Evolutionary conservation across 2,329 filamentous ascomycete genomes (phyloP).

Genomic region (Dissoconium aciculare): DNA sequence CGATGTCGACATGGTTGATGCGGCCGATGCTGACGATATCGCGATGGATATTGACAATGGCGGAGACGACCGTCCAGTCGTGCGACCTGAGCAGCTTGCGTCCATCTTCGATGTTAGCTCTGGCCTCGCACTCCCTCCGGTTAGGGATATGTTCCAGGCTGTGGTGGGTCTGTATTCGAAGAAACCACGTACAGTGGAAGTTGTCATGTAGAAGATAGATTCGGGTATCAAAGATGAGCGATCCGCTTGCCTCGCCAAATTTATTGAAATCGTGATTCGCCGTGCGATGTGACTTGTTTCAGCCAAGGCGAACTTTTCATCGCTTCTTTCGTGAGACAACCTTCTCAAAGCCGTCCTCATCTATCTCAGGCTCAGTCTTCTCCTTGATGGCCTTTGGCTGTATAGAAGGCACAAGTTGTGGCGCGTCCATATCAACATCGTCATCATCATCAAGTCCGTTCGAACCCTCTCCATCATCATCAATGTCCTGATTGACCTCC

Average conservation of each 20-base stretch:
- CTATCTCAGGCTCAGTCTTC: constrained; percentile 43
- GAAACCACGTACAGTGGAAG: constrained; percentile 29
- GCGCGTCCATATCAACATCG: constrained; percentile 41
- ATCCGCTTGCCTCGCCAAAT: no score
- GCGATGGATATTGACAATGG: constrained; percentile 24
- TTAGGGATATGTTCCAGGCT: constrained; percentile 62
- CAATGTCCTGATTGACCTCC: constrained; percentile 46
- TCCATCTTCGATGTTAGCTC: constrained; percentile 56
- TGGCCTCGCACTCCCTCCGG: constrained; percentile 52
- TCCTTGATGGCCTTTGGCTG: constrained; percentile 37
- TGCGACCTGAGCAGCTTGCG: constrained; percentile 52
- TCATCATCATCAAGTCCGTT: constrained; percentile 41
- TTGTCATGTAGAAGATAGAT: no score
- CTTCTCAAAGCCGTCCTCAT: constrained; percentile 28
- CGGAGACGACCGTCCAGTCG: constrained; percentile 43
- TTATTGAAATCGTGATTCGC: no score
- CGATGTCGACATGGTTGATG: background rate
- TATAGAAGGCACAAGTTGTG: constrained; percentile 43
- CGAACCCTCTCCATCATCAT: constrained; percentile 32
- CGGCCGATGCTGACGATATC: background rate
- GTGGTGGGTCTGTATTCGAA: constrained; percentile 50
- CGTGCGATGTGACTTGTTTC: no score
- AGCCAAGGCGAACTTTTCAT: no score
- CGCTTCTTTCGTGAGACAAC: constrained; percentile 26
- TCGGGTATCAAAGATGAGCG: no score